A percentile compares a stretch with the other conserved stretches of the same genome.
These are phyloP conservation scores for Suhomyces taliae DNA, from an alignment of 1,139 yeast species.

Conservation along the genomic window DNA sequence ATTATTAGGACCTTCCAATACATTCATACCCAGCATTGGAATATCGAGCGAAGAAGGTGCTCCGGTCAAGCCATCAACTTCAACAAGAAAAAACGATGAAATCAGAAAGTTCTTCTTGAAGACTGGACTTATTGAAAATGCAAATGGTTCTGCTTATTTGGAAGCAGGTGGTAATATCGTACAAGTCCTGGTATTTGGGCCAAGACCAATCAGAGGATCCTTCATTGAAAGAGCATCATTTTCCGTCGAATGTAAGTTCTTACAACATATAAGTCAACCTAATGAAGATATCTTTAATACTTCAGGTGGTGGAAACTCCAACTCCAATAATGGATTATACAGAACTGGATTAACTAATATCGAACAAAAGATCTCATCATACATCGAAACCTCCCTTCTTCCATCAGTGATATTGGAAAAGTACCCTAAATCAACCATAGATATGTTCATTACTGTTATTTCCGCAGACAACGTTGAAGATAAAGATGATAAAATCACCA, in stretches of 20 bases:
- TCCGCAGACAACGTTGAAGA: constrained; percentile 29
- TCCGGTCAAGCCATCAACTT: background rate
- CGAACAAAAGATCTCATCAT: constrained; percentile 55
- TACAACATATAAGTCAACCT: constrained; percentile 50
- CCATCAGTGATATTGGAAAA: constrained; percentile 66
- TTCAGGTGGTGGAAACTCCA: constrained; percentile 9
- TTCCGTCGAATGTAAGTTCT: constrained; percentile 64
- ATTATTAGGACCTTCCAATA: constrained; percentile 63
- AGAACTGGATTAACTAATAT: constrained; percentile 42
- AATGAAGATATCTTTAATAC: constrained; percentile 27
- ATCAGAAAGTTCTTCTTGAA: constrained; percentile 49
- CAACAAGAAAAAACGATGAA: constrained; percentile 17
- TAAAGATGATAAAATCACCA: constrained; percentile 23
- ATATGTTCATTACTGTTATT: constrained; percentile 69
- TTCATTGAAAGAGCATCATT: constrained; percentile 69
- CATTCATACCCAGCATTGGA: constrained; percentile 46
- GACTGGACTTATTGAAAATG: constrained; percentile 64
- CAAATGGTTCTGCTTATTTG: constrained; percentile 81
- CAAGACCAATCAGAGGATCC: constrained; percentile 80
- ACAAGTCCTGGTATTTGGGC: constrained; percentile 80
- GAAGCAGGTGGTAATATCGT: constrained; percentile 66
- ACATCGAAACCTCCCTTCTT: constrained; percentile 56
- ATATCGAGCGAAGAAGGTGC: constrained; percentile 5
- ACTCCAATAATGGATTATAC: constrained; percentile 32
- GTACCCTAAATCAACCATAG: constrained; percentile 89